phyloP scores from a whole-genome alignment of 2,329 filamentous ascomycete genomes.

The Rutstroemia sp. region DNA sequence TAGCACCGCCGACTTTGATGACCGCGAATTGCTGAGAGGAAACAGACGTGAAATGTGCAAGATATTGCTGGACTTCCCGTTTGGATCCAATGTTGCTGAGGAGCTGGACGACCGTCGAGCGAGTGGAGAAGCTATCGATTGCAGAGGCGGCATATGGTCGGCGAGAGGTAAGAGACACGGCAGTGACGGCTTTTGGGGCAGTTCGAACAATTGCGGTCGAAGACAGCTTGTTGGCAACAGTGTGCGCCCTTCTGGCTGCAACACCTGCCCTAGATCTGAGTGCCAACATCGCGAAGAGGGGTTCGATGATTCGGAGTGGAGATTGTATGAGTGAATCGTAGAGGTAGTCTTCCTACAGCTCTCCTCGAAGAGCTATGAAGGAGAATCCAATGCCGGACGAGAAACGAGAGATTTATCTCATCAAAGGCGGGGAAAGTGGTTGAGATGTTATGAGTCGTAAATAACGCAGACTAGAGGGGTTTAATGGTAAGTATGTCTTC shows the following conservation, averaged over 20 bases:
- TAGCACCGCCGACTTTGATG: conserved; percentile 95
- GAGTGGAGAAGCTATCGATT: conserved; percentile 39
- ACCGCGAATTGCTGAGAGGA: conserved; percentile 96
- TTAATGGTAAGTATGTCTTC: neutral
- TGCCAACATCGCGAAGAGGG: conserved; percentile 28
- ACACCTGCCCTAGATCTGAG: conserved; percentile 26
- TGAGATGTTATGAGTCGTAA: conserved; percentile 10
- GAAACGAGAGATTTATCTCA: conserved; percentile 20
- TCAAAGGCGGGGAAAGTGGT: conserved; percentile 21
- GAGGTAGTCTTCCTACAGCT: conserved; percentile 19
- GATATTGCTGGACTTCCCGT: conserved; percentile 93
- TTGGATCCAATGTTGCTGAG: conserved; percentile 95
- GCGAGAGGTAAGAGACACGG: conserved; percentile 19
- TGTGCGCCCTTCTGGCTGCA: conserved; percentile 26
- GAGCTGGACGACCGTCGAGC: conserved; percentile 79
- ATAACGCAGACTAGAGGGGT: conserved; percentile 20
- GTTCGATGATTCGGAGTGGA: conserved; percentile 1
- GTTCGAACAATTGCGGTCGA: conserved; percentile 16
- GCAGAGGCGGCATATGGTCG: conserved; percentile 27
- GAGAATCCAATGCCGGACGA: conserved; percentile 22
- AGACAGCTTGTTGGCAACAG: conserved; percentile 21
- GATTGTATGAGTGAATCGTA: neutral
- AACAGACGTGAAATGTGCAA: conserved; percentile 94
- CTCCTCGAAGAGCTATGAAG: conserved; percentile 18
- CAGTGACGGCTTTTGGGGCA: conserved; percentile 24